Base-by-base conservation (phyloP, 2,329 filamentous ascomycete genomes). In the Trichophyton simii region DNA sequence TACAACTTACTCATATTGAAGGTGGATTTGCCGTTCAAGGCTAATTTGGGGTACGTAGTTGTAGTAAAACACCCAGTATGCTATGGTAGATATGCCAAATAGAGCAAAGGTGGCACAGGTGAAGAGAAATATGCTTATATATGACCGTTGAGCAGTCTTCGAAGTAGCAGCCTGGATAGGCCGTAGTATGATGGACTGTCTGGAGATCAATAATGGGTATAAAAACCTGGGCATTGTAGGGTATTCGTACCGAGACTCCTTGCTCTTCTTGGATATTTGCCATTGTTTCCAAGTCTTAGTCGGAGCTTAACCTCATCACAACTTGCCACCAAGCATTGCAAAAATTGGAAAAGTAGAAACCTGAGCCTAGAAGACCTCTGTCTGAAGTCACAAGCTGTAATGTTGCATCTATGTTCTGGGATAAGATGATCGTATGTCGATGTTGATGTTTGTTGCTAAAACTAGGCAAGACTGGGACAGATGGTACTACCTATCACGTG, bases 41-140 rank as follows among this genome's bases (percentile, higher is more conserved):
- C 83, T 82, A 65, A 86, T 82, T 59, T 83, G 80, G 0, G 87
- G 87, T 22, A 89, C 82, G 73, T 85, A 88, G 64, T 79, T 80
- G 72, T 81, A 79, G 76, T 89, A 89, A 75, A 89, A 88, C 18
- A 85, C 73, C 41, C 78, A 76, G 70, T 88, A 89, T 38, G 84
- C 83, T 44, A 82, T 69, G 5, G 80, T 73, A 4, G 86, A 84
- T 20, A 84, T 71, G 42, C 76, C 78, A 50, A 87, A 73, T 58
- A 89, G 79, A 46, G 81, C 65, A 15, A 80, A 66, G 2, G 81
- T 80, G 22, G 83, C 78, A 58, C 75, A 65, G 54, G 81, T 69
- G 65, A 84, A 75, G 25, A 87, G 77, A 13, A 80, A 65, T 13
- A 79, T 83, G 62, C 82, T 82, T 57, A 89, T 72, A 70, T 88